These are phyloP conservation scores for Pleurotus ostreatus DNA, from an alignment of 768 basidiomycete genomes.

Conservation along the genomic window DNA sequence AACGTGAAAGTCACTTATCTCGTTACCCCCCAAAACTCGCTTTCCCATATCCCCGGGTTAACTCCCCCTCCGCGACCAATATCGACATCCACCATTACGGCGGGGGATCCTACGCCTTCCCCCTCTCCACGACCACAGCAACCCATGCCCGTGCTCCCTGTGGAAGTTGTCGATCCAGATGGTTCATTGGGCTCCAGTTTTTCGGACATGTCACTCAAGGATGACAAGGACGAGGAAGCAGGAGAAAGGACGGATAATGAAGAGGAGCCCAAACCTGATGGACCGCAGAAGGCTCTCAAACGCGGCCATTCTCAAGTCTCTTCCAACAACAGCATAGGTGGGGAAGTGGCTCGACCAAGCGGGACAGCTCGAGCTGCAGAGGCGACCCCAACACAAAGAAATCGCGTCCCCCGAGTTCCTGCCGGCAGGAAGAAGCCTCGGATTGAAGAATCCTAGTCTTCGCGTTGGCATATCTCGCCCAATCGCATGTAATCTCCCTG, in stretches of 20 bases:
- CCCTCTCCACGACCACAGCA: background rate
- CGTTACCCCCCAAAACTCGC: background rate
- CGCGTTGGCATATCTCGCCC: too few species aligned
- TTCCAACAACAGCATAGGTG: background rate
- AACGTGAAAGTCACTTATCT: background rate
- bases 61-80: background rate
- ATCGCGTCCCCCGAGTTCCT: background rate
- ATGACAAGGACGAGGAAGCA: background rate
- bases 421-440: background rate
- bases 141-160: background rate
- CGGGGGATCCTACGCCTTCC: background rate
- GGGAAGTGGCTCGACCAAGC: background rate
- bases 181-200: background rate
- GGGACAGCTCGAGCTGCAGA: background rate
- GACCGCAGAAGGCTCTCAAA: background rate
- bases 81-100: background rate
- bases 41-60: background rate
- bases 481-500: too few species aligned
- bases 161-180: background rate
- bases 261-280: background rate
- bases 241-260: background rate
- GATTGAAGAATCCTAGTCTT: background rate
- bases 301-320: slow-evolving; percentile 5
- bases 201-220: slow-evolving; percentile 4
- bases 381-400: too few species aligned